Evolutionary conservation across 345 rosid species (phyloP).

Genomic region (Moricandia moricandioides): DNA sequence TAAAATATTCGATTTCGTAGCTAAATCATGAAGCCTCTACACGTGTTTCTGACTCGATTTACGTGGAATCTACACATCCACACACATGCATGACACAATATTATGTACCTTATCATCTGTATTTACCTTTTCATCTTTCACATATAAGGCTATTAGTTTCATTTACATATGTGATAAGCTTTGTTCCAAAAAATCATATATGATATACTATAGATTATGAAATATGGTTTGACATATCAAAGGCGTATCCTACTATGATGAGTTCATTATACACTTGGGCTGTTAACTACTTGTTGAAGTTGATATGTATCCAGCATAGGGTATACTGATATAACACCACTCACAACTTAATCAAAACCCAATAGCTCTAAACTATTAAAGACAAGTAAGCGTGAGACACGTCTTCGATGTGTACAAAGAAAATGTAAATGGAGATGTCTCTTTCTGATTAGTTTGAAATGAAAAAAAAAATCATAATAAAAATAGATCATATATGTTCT

Average conservation of each 20-base stretch:
- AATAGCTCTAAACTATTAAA: background rate
- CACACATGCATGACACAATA: slow-evolving; percentile 16
- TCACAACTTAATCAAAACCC: background rate
- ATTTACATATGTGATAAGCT: too few relatives aligned
- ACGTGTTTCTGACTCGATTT: slow-evolving; percentile 22
- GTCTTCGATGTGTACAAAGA: background rate
- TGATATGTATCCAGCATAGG: background rate
- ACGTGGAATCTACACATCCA: slow-evolving; percentile 31
- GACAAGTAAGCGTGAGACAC: slow-evolving; percentile 15
- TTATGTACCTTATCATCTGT: slow-evolving; percentile 5
- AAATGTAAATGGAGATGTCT: too few relatives aligned
- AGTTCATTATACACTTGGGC: background rate
- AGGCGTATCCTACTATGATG: too few relatives aligned
- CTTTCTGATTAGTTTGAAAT: background rate
- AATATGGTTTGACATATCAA: too few relatives aligned
- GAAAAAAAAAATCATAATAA: background rate
- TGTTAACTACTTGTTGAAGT: background rate
- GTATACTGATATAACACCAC: background rate
- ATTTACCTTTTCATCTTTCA: background rate
- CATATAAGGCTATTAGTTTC: background rate
- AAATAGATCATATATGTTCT: background rate
- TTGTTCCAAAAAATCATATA: too few relatives aligned
- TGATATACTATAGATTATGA: too few relatives aligned
- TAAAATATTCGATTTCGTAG: slow-evolving; percentile 32
- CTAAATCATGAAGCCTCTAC: slow-evolving; percentile 5